A percentile compares a stretch with the other conserved stretches of the same genome.
Conservation (phyloP, 257 asterid species). For the Penstemon davidsonii region DNA sequence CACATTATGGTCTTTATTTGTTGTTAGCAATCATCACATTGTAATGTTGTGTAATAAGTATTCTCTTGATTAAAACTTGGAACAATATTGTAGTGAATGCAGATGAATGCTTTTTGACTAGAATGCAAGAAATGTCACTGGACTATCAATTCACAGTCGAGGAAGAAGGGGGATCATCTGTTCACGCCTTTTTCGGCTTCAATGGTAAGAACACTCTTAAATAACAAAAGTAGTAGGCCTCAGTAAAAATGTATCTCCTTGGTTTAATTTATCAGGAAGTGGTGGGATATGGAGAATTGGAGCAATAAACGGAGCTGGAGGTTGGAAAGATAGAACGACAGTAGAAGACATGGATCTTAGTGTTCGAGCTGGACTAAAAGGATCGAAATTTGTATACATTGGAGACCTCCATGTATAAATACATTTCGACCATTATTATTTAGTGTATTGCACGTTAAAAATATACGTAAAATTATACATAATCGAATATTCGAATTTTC, state of each 20-base stretch:
- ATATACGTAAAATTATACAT: not conserved
- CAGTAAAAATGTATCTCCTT: not conserved
- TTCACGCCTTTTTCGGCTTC: conserved; percentile 67
- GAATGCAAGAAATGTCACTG: conserved; percentile 71
- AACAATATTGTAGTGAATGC: conserved; percentile 54
- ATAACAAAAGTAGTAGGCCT: not conserved
- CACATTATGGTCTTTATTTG: too few species aligned
- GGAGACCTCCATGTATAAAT: conserved; percentile 36
- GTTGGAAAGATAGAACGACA: conserved; percentile 53
- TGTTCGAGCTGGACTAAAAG: conserved; percentile 48
- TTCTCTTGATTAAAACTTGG: not conserved
- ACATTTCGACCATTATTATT: not conserved
- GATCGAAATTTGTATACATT: conserved; percentile 49
- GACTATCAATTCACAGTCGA: conserved; percentile 67
- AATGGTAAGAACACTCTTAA: conserved; percentile 40
- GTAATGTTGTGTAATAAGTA: too few species aligned
- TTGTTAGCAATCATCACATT: too few species aligned
- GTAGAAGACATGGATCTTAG: conserved; percentile 62
- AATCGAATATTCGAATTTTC: not conserved
- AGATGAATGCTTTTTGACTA: conserved; percentile 68
- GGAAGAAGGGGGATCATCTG: conserved; percentile 70
- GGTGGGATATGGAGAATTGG: conserved; percentile 54
- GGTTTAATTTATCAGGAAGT: conserved; percentile 32
- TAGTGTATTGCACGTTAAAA: not conserved
- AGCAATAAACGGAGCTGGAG: conserved; percentile 45